Evolutionary conservation across 768 basidiomycete genomes (phyloP).

Genomic region (Dioszegia crocea): DNA sequence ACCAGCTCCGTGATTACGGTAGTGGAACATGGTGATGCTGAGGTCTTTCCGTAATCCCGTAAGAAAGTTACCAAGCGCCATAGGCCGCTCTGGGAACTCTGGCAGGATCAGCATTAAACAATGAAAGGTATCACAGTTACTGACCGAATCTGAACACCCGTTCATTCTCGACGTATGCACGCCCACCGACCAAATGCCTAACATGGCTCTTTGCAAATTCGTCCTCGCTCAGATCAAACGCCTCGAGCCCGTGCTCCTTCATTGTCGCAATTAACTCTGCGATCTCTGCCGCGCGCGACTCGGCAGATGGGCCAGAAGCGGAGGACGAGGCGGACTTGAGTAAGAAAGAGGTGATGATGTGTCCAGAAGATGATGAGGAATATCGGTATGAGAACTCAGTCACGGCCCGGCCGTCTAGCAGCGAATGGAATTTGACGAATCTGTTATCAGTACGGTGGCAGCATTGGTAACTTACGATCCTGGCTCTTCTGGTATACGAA

Average conservation of each 20-base stretch:
- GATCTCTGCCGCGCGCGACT: conserved; percentile 49
- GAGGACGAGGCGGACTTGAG: conserved; percentile 55
- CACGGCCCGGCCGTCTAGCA: conserved; percentile 84
- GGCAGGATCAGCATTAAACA: conserved; percentile 8
- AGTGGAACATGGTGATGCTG: conserved; percentile 97
- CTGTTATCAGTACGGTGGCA: conserved; percentile 51
- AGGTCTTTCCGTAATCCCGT: conserved; percentile 73
- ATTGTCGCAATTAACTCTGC: conserved; percentile 61
- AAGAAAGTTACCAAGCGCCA: conserved; percentile 85
- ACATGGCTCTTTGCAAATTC: conserved; percentile 93
- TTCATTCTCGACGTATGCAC: conserved; percentile 71
- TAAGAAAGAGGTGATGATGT: conserved; percentile 87
- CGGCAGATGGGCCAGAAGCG: conserved; percentile 52
- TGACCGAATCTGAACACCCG: conserved; percentile 86
- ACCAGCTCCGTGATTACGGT: conserved; percentile 96
- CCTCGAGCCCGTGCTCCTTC: conserved; percentile 69
- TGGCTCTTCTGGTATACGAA: conserved; percentile 88
- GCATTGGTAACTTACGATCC: conserved; percentile 63
- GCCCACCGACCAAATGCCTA: conserved; percentile 90
- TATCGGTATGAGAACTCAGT: conserved; percentile 96
- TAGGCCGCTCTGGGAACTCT: conserved; percentile 96
- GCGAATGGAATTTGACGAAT: conserved; percentile 77
- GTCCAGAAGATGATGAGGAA: conserved; percentile 63
- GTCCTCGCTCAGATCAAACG: conserved; percentile 84
- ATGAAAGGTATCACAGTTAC: too few relatives aligned